Conservation (phyloP, 2,329 filamentous ascomycete genomes). For the Gnomoniopsis sp. region DNA sequence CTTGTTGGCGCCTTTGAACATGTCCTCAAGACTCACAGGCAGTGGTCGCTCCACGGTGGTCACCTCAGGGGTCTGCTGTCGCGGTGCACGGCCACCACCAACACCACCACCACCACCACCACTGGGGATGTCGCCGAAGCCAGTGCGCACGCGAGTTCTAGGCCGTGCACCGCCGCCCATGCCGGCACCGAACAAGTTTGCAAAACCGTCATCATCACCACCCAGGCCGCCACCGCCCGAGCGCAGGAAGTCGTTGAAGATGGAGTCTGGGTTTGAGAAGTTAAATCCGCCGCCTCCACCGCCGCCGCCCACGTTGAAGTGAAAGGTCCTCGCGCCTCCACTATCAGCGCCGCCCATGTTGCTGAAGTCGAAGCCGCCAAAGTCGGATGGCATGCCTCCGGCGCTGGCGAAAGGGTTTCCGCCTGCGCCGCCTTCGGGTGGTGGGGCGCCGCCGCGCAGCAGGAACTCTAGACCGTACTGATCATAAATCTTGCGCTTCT, state of each 20-base stretch:
- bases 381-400: slow-evolving; percentile 55
- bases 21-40: slow-evolving; percentile 78
- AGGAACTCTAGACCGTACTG: slow-evolving; percentile 93
- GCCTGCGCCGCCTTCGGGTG: slow-evolving; percentile 56
- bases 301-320: slow-evolving; percentile 57
- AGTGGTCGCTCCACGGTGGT: slow-evolving; percentile 86
- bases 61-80: slow-evolving; percentile 71
- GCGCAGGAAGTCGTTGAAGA: slow-evolving; percentile 82
- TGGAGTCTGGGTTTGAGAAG: slow-evolving; percentile 79
- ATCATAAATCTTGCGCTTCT: slow-evolving; percentile 95
- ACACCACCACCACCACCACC: slow-evolving; percentile 16
- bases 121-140: slow-evolving; percentile 31
- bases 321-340: slow-evolving; percentile 54
- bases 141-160: slow-evolving; percentile 38
- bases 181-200: slow-evolving; percentile 55
- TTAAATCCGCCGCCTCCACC: slow-evolving; percentile 64
- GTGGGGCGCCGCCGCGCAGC: slow-evolving; percentile 69
- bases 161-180: slow-evolving; percentile 38
- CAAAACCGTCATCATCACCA: slow-evolving; percentile 45
- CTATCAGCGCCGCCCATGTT: slow-evolving; percentile 40
- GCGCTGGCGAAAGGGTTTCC: slow-evolving; percentile 60
- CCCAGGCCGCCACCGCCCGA: slow-evolving; percentile 36
- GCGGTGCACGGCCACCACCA: slow-evolving; percentile 29
- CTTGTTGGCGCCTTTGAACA: slow-evolving; percentile 84
- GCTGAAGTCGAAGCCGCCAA: slow-evolving; percentile 50